phyloP scores from a whole-genome alignment of 2,329 filamentous ascomycete genomes.

The Orbilia ellipsospora region DNA sequence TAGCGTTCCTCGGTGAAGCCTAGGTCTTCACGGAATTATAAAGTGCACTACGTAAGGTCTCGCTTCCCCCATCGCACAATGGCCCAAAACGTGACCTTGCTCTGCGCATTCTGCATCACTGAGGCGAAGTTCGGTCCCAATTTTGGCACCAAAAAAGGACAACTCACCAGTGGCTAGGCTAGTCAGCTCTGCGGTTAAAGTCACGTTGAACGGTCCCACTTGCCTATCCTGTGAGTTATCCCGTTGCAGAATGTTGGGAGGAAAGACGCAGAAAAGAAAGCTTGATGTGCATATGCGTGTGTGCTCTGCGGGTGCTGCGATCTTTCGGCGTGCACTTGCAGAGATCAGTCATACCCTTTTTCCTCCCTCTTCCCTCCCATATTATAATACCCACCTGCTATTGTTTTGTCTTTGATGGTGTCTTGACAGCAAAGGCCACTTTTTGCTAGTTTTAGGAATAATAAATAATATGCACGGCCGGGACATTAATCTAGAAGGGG shows the following conservation, averaged over 20 bases:
- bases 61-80: constrained; percentile 11
- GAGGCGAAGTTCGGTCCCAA: constrained; percentile 49
- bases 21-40: neutral
- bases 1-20: constrained; percentile 12
- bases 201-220: constrained; percentile 54
- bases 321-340: neutral
- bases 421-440: constrained; percentile 48
- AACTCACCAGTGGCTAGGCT: constrained; percentile 44
- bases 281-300: neutral
- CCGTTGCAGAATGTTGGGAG: constrained; percentile 11
- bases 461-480: constrained; percentile 2
- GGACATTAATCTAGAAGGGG: constrained; percentile 6
- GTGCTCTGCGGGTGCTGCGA: neutral
- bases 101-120: constrained; percentile 28
- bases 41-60: constrained; percentile 31
- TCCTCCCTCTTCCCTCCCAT: neutral
- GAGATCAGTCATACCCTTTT: neutral
- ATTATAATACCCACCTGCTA: constrained; percentile 41
- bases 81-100: constrained; percentile 43
- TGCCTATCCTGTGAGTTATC: constrained; percentile 32
- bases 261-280: neutral
- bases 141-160: constrained; percentile 40
- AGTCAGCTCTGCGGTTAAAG: constrained; percentile 50
- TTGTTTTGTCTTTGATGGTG: constrained; percentile 56
- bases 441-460: neutral